Evolutionary conservation across 2,329 filamentous ascomycete species (phyloP), one percentile per base, ranked within the genome.

Genomic region (Rugonectria rugulosa): DNA sequence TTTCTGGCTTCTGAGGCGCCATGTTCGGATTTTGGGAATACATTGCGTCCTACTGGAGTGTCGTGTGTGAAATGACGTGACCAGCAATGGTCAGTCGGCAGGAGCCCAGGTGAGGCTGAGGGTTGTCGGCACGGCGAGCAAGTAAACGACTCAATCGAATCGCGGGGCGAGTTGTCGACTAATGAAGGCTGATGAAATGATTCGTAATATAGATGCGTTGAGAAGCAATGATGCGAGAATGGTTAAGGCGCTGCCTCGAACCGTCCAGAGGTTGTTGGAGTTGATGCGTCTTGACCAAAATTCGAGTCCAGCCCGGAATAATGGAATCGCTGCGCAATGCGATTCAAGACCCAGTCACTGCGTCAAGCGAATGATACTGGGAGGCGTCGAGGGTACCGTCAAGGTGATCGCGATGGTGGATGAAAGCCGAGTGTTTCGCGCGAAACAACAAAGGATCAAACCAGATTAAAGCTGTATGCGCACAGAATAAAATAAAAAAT

Each of bases 1-100:
- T 98, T 83, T 99, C 95, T 66, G 95, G 95, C 77, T 97, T 97
- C 80, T 97, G 92, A 61, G 90, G 90, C 70, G 91, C 90, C 91
- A 97, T 97, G 67, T 88, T 83, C 71, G 90, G 85, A 79, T 92
- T 89, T 79, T 92, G 89, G 65, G 88, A 84, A 79, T 92, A 94
- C 90, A 94, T 93, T 70, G 56, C 76, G 72, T 56, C 66, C 63
- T 69, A 41, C 46, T 50, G 32, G 60, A 37, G 46, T 52, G 31
- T 61, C 40, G 48, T 64, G 62, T 67, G 62, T 34, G 53, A 53
- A 54, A 53, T 67, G 68, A 70, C 67, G 60, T 60, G 61, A 67
- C 64, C 64, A 42, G 37, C 41, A 45, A 37, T 58, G 62, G 61
- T 57, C 65, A 68, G 65, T 69, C 63, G 52, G 45, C 37, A 44